phyloP scores from a whole-genome alignment of 805 yeast genomes.

The Teunomyces aglyptinius region DNA sequence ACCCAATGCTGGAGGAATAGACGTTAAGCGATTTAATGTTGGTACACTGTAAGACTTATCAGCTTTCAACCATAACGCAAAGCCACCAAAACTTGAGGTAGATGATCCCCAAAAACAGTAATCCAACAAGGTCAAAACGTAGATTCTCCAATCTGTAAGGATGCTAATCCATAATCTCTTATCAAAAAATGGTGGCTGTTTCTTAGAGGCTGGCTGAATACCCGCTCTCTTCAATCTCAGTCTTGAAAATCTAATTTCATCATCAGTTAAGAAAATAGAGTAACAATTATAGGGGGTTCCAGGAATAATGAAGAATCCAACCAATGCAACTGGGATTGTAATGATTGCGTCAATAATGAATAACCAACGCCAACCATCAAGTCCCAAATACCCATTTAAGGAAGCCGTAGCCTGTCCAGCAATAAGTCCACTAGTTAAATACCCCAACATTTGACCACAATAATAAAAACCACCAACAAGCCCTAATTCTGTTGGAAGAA shows the following conservation, averaged over 20 bases:
- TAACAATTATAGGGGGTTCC: constrained; percentile 37
- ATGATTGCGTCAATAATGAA: constrained; percentile 23
- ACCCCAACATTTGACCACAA: constrained; percentile 30
- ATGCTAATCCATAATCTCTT: constrained; percentile 26
- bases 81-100: constrained; percentile 53
- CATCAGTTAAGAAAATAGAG: constrained; percentile 52
- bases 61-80: constrained; percentile 35
- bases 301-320: constrained; percentile 21
- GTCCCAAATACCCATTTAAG: constrained; percentile 5
- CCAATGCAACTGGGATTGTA: constrained; percentile 18
- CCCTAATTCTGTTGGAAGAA: constrained; percentile 23
- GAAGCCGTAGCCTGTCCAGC: constrained; percentile 15
- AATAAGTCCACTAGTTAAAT: constrained; percentile 29
- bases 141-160: constrained; percentile 30
- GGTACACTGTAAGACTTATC: constrained; percentile 11
- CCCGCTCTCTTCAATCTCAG: constrained; percentile 20
- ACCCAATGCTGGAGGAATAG: constrained; percentile 60
- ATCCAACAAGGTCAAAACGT: constrained; percentile 18
- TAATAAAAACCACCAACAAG: constrained; percentile 26
- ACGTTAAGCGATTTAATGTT: constrained; percentile 44
- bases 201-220: constrained; percentile 11
- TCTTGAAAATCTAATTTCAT: constrained; percentile 55
- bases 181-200: constrained; percentile 19
- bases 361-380: constrained; percentile 23
- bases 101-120: constrained; percentile 27